Evolutionary conservation across 2,329 filamentous ascomycete genomes (phyloP), one percentile per base, ranked within the genome.

Genomic region (Neocatenulostroma microsporum): DNA sequence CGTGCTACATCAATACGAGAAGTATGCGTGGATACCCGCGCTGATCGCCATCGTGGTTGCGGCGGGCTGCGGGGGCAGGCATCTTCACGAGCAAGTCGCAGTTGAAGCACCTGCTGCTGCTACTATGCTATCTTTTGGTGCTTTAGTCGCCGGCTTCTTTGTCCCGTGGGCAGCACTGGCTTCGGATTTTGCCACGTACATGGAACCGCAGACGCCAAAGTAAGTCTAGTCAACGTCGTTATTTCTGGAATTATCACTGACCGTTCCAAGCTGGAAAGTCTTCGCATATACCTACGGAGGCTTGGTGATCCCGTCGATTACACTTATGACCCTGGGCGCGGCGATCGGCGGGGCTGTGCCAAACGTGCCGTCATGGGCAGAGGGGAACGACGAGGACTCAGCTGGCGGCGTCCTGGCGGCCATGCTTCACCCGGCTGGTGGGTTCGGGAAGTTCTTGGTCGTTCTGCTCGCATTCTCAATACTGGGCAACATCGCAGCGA

Each of bases 121-220:
- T 31, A 60, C 62, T 19, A 31, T 54, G 3, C 41, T 56, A 17
- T 45, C 53, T 2, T 81, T 76, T 44, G 75, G 68, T 31, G 76
- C 74, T 60, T 68, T 79, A 34, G 68, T 81, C 3, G 74, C 77
- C 0, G 73, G 73, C 0, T 41, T 64, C 12, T 72, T 79, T 64
- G 68, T 82, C 2, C 76, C 78, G 0, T 82, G 73, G 67, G 62
- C 62, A 0, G 49, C 56, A 2, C 45, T 53, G 5, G 52, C 65
- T 29, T 46, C 42, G 25, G 65, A 68, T 40, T 67, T 64, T 44
- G 66, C 62, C 28, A 63, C 66, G 26, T 67, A 68, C 43, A 64
- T 64, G 39, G 61, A 62, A 1, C 53, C 59, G 2, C 45, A 54
- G 3, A 60, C 62, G 10, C 55, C 54, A 33, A 37, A 32, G 11